phyloP scores from a whole-genome alignment of 2,329 filamentous ascomycete genomes.

The Bipolaris victoriae region DNA sequence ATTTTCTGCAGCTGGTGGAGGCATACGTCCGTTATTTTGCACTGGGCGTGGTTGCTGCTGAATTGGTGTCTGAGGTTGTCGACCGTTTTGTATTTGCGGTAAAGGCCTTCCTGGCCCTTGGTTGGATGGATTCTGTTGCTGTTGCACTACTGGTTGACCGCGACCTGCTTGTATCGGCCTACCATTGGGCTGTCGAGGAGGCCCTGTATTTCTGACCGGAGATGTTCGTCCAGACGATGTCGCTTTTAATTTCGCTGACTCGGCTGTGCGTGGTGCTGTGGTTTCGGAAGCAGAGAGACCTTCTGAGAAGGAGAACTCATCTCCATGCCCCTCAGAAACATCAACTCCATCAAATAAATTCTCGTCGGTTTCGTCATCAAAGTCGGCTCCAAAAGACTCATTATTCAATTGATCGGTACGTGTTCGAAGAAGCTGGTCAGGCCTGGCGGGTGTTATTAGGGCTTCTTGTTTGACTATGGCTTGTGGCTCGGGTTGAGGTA shows the following conservation, averaged over 20 bases:
- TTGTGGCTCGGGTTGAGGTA: constrained; percentile 46
- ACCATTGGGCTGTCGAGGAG: constrained; percentile 28
- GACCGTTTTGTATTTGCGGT: constrained; percentile 33
- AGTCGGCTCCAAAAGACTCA: constrained; percentile 50
- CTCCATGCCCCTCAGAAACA: constrained; percentile 69
- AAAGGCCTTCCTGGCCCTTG: constrained; percentile 28
- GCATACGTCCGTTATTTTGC: constrained; percentile 29
- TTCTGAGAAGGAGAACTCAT: constrained; percentile 40
- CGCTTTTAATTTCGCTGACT: constrained; percentile 24
- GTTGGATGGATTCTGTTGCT: constrained; percentile 33
- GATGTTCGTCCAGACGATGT: constrained; percentile 29
- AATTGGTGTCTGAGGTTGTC: constrained; percentile 37
- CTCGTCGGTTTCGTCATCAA: constrained; percentile 63
- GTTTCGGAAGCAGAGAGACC: constrained; percentile 26
- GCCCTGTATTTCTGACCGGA: constrained; percentile 27
- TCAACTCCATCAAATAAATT: constrained; percentile 64
- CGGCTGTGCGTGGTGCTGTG: constrained; percentile 18
- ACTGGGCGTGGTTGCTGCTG: constrained; percentile 32
- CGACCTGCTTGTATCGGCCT: constrained; percentile 33
- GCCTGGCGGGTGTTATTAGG: constrained; percentile 30
- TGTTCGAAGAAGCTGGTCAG: constrained; percentile 33
- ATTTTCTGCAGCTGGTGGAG: constrained; percentile 30
- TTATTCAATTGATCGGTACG: constrained; percentile 43
- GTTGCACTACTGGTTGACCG: constrained; percentile 32
- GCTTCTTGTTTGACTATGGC: constrained; percentile 37